Conservation (phyloP, 1,284 basidiomycete genomes). For the Irpex sp. region DNA sequence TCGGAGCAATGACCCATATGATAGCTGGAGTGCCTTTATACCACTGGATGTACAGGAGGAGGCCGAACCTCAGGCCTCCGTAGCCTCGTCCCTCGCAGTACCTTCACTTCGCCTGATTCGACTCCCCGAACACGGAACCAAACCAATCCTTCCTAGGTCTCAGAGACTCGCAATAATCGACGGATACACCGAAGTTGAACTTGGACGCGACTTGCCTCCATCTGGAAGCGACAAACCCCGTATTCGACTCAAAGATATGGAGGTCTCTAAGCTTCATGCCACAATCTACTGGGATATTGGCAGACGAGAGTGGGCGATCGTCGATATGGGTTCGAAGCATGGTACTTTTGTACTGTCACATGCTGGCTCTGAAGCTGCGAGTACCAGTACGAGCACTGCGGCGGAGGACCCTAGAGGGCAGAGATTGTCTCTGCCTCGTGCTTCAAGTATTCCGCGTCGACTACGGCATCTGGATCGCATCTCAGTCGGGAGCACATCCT, state of each 20-base stretch:
- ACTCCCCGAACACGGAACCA: not conserved
- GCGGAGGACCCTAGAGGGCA: conserved; percentile 28
- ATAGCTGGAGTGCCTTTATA: not conserved
- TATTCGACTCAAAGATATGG: conserved; percentile 76
- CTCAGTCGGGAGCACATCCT: conserved; percentile 64
- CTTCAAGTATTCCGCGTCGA: conserved; percentile 62
- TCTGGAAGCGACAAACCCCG: conserved; percentile 49
- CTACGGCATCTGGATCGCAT: conserved; percentile 62
- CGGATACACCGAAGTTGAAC: conserved; percentile 58
- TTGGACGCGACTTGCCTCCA: conserved; percentile 62
- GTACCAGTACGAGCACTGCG: not conserved
- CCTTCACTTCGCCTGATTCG: conserved; percentile 56
- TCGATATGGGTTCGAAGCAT: conserved; percentile 81
- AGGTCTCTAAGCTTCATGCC: conserved; percentile 75
- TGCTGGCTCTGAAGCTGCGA: not conserved
- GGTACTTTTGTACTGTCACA: conserved; percentile 49
- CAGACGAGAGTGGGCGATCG: conserved; percentile 59
- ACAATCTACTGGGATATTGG: conserved; percentile 66
- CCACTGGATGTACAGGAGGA: not conserved
- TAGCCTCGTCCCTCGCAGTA: conserved; percentile 10
- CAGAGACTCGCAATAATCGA: conserved; percentile 58
- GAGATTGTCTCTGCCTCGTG: conserved; percentile 59
- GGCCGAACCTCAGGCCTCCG: not conserved
- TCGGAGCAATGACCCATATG: not conserved
- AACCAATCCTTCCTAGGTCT: conserved; percentile 40